Evolutionary conservation across 192 early-diverging fungal species (phyloP).

Genomic region (Geranomyces variabilis): DNA sequence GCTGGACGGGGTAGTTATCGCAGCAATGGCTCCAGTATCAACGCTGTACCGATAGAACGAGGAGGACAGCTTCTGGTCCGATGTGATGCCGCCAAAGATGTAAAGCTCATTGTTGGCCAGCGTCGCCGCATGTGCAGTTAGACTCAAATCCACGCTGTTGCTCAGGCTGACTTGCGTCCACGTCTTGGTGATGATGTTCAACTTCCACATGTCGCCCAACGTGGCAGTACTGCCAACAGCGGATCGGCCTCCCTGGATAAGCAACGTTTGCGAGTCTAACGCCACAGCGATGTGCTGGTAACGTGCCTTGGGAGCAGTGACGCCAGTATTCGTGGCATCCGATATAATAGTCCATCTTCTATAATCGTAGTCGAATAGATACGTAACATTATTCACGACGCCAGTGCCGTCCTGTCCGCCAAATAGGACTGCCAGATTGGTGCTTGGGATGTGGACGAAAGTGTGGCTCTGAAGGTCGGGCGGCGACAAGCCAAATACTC

Average conservation of each 20-base stretch:
- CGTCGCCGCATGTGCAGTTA: slow-evolving; percentile 5
- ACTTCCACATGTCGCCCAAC: slow-evolving; percentile 16
- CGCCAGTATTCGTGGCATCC: not conserved
- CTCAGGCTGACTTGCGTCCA: slow-evolving; percentile 4
- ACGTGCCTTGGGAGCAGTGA: not conserved
- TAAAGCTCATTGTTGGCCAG: not conserved
- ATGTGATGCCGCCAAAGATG: slow-evolving; percentile 11
- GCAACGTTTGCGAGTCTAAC: not conserved
- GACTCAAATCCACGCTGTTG: not conserved
- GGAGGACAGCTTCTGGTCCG: slow-evolving; percentile 14
- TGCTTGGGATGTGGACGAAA: slow-evolving; percentile 5
- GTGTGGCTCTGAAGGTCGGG: slow-evolving; percentile 17
- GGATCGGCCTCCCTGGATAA: not conserved
- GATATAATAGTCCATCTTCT: slow-evolving; percentile 9
- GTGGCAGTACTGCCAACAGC: not conserved
- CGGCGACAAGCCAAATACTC: slow-evolving; percentile 17
- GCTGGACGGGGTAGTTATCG: not conserved
- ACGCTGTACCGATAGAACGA: slow-evolving; percentile 3
- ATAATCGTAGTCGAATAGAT: slow-evolving; percentile 18
- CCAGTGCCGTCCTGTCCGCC: slow-evolving; percentile 14
- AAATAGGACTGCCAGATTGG: slow-evolving; percentile 9
- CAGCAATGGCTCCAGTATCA: not conserved
- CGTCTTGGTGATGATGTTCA: not conserved
- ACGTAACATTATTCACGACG: not conserved
- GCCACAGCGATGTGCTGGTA: slow-evolving; percentile 2